Evolutionary conservation across 805 yeast genomes (phyloP), one percentile per base, ranked within the genome.

Genomic region (Scheffersomyces ergatensis): DNA sequence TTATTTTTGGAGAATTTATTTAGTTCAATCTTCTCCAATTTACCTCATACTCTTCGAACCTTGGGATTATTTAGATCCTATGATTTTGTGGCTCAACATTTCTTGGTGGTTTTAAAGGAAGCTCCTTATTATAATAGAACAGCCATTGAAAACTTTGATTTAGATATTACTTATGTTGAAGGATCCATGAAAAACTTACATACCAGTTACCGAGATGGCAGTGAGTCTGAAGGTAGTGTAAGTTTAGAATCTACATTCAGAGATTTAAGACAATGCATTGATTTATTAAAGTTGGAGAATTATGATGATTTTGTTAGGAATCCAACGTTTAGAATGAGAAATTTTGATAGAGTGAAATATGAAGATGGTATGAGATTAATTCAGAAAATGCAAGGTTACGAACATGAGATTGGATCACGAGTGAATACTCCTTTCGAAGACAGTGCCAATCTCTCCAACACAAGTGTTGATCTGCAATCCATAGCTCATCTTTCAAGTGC

Each of bases 1-100:
- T 78, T 83, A 42, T 93, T 83, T 60, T 72, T 92, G 55, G 86
- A 85, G 48, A 87, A 88, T 62, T 77, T 90, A 74, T 89, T 92
- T 57, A 80, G 83, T 38, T 83, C 95, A 1, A 89, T 95, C 13
- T 78, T 93, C 51, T 82, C 85, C 9, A 85, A 85, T 44, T 70
- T 93, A 35, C 97, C 98, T 0, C 74, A 75, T 34, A 77, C 85
- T 4, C 82, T 92, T 42, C 78, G 86, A 50, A 82, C 92, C 3
- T 66, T 89, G 44, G 78, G 95, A n/a, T 76, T 90, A 45, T 82
- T 89, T 49, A 78, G 95, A 55, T 89, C 92, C 20, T 88, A 87
- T 58, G 98, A 90, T 65, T 82, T 85, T 48, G 76, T 93, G 44
- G 82, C 95, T 0, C 77, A 82, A 31, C 78, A 82, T 46, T 78